A percentile compares a stretch with the other conserved stretches of the same genome.
These are phyloP conservation scores for Cryptococcus depauperatus DNA, from an alignment of 1,284 basidiomycete genomes.

Conservation along the genomic window DNA sequence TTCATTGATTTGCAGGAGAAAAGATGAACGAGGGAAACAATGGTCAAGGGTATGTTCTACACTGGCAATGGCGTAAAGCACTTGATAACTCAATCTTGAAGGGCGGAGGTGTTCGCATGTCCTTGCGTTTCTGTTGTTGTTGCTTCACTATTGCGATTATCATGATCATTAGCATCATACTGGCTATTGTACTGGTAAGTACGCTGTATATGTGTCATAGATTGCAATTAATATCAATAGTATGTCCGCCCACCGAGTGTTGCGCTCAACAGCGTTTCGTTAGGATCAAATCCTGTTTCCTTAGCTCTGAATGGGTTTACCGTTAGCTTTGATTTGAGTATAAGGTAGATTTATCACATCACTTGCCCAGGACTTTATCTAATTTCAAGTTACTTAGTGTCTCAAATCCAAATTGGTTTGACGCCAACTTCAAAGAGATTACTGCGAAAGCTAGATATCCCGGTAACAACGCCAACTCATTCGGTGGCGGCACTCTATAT, in stretches of 20 bases:
- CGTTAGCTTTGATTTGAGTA: constrained; percentile 59
- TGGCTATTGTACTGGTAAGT: constrained; percentile 64
- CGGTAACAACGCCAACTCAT: constrained; percentile 54
- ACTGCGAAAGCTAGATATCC: constrained; percentile 65
- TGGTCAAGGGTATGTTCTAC: constrained; percentile 38
- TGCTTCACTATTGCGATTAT: constrained; percentile 44
- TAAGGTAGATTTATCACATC: constrained; percentile 53
- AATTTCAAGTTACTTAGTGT: too few species aligned
- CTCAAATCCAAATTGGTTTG: constrained; percentile 78
- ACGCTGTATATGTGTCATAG: neutral
- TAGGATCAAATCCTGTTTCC: constrained; percentile 39
- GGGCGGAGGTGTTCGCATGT: constrained; percentile 38
- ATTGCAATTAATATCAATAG: constrained; percentile 43
- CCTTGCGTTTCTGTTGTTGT: constrained; percentile 43
- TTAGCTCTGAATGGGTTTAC: constrained; percentile 48
- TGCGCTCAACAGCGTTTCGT: constrained; percentile 53
- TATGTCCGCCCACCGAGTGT: constrained; percentile 72
- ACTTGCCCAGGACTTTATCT: too few species aligned
- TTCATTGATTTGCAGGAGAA: constrained; percentile 17
- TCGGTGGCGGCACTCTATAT: constrained; percentile 60
- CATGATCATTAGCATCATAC: constrained; percentile 58
- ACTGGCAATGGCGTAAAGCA: too few species aligned
- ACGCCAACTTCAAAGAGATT: constrained; percentile 62
- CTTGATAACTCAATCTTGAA: too few species aligned
- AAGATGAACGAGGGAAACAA: constrained; percentile 44